Conservation (phyloP, 225 moss, liverwort and hornwort genomes). For the Neckera pumila region DNA sequence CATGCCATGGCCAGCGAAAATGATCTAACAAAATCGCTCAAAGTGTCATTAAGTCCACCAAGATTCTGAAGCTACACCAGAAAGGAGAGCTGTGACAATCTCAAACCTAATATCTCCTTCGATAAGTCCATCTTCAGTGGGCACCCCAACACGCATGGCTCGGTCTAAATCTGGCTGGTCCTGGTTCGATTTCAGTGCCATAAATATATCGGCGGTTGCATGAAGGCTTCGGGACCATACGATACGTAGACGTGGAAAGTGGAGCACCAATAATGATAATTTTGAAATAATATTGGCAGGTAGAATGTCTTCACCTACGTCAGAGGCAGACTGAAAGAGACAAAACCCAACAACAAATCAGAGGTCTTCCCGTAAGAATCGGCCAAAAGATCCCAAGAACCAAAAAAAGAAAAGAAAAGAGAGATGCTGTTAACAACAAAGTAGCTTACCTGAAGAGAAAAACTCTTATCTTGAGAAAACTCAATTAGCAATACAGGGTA, state of each 20-base stretch:
- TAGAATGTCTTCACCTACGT: slow-evolving; percentile 79
- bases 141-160: slow-evolving; percentile 95
- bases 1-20: not conserved
- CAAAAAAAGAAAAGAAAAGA: not conserved
- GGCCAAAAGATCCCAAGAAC: not conserved
- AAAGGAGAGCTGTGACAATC: not conserved
- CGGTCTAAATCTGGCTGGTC: slow-evolving; percentile 85
- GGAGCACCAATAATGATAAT: slow-evolving; percentile 82
- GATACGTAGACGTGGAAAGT: slow-evolving; percentile 90
- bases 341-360: not conserved
- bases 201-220: slow-evolving; percentile 95
- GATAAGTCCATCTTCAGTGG: slow-evolving; percentile 95
- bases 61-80: not conserved
- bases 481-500: slow-evolving; percentile 90
- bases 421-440: not conserved
- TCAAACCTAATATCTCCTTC: slow-evolving; percentile 85
- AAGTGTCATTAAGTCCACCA: not conserved
- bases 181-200: slow-evolving; percentile 90
- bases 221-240: slow-evolving; percentile 98
- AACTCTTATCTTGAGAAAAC: slow-evolving; percentile 95
- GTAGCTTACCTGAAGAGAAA: slow-evolving; percentile 69
- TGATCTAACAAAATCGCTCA: not conserved
- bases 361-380: not conserved
- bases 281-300: slow-evolving; percentile 87
- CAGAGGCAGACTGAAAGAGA: slow-evolving; percentile 62